phyloP scores from a whole-genome alignment of 2,329 filamentous ascomycete genomes.

The Helotiales sp. region DNA sequence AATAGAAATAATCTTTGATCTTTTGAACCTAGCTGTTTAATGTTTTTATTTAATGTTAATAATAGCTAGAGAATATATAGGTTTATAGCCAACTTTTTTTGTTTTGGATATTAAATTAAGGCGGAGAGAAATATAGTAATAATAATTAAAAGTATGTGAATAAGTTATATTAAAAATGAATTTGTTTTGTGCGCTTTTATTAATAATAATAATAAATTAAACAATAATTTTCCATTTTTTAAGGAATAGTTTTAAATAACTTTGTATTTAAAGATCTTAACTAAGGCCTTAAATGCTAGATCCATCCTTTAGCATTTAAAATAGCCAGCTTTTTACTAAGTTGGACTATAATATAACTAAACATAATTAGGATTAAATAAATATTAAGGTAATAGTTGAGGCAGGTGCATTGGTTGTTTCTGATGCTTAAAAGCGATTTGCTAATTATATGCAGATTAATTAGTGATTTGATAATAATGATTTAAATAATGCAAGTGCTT shows the following conservation, averaged over 20 bases:
- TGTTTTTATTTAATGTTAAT: slow-evolving; percentile 11
- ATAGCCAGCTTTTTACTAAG: slow-evolving; percentile 22
- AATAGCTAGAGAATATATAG: slow-evolving; percentile 23
- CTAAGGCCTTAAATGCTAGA: slow-evolving; percentile 15
- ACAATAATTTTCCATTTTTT: slow-evolving; percentile 18
- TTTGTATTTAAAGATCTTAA: slow-evolving; percentile 21
- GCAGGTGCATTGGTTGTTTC: slow-evolving; percentile 4
- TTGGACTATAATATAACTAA: slow-evolving; percentile 18
- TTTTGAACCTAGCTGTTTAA: slow-evolving; percentile 21
- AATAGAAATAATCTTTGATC: slow-evolving; percentile 20
- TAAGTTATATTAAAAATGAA: slow-evolving; percentile 22
- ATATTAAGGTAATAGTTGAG: slow-evolving; percentile 8
- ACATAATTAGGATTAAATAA: slow-evolving; percentile 8
- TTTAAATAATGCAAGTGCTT: slow-evolving; percentile 21
- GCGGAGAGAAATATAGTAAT: slow-evolving; percentile 25
- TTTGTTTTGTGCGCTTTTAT: slow-evolving; percentile 22
- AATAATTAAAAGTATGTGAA: slow-evolving; percentile 27
- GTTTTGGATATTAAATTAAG: slow-evolving; percentile 25
- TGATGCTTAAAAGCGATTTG: slow-evolving; percentile 5
- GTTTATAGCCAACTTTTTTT: slow-evolving; percentile 14
- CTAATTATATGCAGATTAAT: slow-evolving; percentile 26
- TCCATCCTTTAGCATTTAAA: slow-evolving; percentile 22
- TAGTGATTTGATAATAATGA: slow-evolving; percentile 22
- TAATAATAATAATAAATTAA: slow-evolving; percentile 17
- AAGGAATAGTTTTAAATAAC: slow-evolving; percentile 13